Base-by-base conservation (phyloP, 2,329 filamentous ascomycete genomes). In the Byssothecium circinans region DNA sequence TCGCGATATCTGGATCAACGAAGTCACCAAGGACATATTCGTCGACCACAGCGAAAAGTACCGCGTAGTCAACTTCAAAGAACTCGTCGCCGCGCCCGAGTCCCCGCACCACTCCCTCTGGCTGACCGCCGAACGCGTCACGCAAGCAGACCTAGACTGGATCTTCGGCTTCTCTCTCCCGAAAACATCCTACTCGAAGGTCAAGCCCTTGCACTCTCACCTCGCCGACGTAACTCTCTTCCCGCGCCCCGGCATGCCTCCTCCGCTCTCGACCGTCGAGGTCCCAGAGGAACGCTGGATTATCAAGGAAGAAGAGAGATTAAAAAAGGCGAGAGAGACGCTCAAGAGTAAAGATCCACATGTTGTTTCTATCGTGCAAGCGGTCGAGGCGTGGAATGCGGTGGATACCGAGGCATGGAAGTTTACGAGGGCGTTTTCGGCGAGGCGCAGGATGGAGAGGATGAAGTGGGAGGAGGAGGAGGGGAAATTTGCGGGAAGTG, bases 151-250 rank as follows among this genome's bases (percentile, higher is more conserved):
- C 55, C 75, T 96, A 2, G 87, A 92, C 64, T 97, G 91, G 90
- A 81, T 87, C 57, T 89, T 97, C 66, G 94, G 92, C 44, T 97
- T 97, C 70, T 76, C 79, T 12, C 79, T 96, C 8, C 89, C 91
- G 1, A 77, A 78, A 38, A 72, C 76, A 17, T 73, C 75, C 10
- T 75, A 80, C 3, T 70, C 78, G 33, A 75, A 78, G 22, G 80
- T 78, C 38, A 79, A 80, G 52, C 81, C 80, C 12, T 75, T 79
- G 56, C 80, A 82, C 1, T 78, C 82, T 5, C 80, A 82, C 0
- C 79, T 80, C 1, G 80, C 82, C 2, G 80, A 85, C 60, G 76
- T 78, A 36, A 65, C 61, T 49, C 48, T 67, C 23, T 69, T 65
- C 42, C 67, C 67, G 2, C 74, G 78, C 46, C 79, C 80, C 4